phyloP scores from a whole-genome alignment of 805 yeast species.

The Yarrowia yakushimensis region DNA sequence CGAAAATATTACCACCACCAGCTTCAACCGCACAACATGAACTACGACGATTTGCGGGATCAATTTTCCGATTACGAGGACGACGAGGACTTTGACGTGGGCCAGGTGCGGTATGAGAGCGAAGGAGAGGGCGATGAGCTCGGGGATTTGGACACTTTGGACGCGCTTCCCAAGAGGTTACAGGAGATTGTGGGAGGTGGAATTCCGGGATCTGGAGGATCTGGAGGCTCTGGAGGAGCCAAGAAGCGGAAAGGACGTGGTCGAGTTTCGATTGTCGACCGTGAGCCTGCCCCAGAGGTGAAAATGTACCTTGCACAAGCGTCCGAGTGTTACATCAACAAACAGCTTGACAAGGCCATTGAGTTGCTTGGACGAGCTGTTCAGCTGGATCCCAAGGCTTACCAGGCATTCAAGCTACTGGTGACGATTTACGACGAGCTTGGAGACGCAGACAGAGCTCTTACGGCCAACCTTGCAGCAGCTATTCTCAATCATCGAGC shows the following conservation, averaged over 20 bases:
- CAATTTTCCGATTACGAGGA: slow-evolving; percentile 21
- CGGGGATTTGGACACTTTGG: background rate
- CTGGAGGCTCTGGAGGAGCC: background rate
- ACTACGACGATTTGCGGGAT: slow-evolving; percentile 16
- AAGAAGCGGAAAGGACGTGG: slow-evolving; percentile 36
- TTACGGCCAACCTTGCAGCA: slow-evolving; percentile 45
- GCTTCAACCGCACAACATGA: background rate
- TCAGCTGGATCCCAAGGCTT: slow-evolving; percentile 33
- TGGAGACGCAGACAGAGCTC: slow-evolving; percentile 38
- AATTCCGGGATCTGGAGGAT: background rate
- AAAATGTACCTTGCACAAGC: slow-evolving; percentile 64
- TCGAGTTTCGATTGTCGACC: slow-evolving; percentile 38
- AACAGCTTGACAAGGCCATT: slow-evolving; percentile 40
- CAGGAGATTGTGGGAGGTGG: slow-evolving; percentile 31
- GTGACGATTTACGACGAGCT: slow-evolving; percentile 49
- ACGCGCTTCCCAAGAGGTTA: background rate
- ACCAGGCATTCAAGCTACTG: slow-evolving; percentile 35
- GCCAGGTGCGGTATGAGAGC: background rate
- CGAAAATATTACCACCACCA: background rate
- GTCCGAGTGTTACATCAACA: slow-evolving; percentile 71
- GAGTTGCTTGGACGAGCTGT: slow-evolving; percentile 37
- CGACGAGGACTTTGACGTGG: slow-evolving; percentile 17
- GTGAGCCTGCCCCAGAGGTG: slow-evolving; percentile 58
- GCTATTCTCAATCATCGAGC: slow-evolving; percentile 73
- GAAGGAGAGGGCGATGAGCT: slow-evolving; percentile 11